phyloP scores from a whole-genome alignment of 805 yeast genomes.

The Candida peoriensis region DNA sequence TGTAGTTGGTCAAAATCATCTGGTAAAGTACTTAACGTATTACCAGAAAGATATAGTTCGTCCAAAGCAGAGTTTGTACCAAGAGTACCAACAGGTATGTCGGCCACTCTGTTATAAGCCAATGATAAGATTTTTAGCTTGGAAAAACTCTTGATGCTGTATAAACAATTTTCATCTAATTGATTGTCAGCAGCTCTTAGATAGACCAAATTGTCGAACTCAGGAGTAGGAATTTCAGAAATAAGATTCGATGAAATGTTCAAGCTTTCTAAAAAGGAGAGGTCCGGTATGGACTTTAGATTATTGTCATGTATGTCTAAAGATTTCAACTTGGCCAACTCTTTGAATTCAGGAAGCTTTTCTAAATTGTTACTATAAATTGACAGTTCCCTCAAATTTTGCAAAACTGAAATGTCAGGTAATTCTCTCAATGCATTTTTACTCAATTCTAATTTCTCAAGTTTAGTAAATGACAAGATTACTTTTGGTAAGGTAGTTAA shows the following conservation, averaged over 20 bases:
- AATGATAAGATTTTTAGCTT: constrained; percentile 64
- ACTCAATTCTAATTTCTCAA: constrained; percentile 73
- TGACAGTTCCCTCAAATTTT: constrained; percentile 60
- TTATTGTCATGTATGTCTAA: constrained; percentile 85
- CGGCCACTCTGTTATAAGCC: constrained; percentile 79
- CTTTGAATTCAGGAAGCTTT: constrained; percentile 61
- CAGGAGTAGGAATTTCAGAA: constrained; percentile 33
- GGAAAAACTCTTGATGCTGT: constrained; percentile 52
- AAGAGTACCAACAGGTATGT: constrained; percentile 72
- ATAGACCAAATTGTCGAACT: constrained; percentile 38
- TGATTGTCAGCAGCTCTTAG: constrained; percentile 81
- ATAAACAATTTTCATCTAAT: constrained; percentile 71
- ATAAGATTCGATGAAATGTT: constrained; percentile 70
- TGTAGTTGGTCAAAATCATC: constrained; percentile 69
- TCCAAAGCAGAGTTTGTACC: constrained; percentile 49
- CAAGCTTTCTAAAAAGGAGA: constrained; percentile 37
- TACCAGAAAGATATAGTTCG: constrained; percentile 78
- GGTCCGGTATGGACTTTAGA: constrained; percentile 57
- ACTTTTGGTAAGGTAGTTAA: constrained; percentile 66
- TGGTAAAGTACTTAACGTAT: constrained; percentile 70
- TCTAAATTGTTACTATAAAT: constrained; percentile 71
- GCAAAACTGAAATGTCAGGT: constrained; percentile 64
- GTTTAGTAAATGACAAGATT: constrained; percentile 55
- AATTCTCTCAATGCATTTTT: constrained; percentile 75
- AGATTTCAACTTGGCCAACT: constrained; percentile 51